These are phyloP conservation scores for Albizia julibrissin DNA, from an alignment of 306 rosid species.

Conservation along the genomic window DNA sequence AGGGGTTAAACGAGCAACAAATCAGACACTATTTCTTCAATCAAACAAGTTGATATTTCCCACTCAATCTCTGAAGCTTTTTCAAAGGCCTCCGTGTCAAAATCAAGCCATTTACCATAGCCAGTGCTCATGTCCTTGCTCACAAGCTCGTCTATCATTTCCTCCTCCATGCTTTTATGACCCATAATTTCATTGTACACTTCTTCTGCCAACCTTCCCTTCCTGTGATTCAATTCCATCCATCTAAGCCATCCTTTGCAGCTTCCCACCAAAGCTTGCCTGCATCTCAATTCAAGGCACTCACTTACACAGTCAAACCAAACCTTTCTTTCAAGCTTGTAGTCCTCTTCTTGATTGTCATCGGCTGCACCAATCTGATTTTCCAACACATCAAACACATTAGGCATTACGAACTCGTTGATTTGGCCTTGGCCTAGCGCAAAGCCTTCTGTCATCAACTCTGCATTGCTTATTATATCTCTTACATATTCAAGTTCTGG, in stretches of 20 bases:
- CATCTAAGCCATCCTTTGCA: constrained; percentile 54
- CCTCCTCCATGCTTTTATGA: constrained; percentile 63
- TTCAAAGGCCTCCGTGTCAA: constrained; percentile 62
- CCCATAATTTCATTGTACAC: constrained; percentile 56
- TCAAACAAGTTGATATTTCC: constrained; percentile 50
- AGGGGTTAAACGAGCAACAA: constrained; percentile 40
- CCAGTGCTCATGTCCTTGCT: constrained; percentile 76
- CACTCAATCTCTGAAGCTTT: constrained; percentile 64
- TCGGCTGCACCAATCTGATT: constrained; percentile 34
- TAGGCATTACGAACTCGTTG: constrained; percentile 50
- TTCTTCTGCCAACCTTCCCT: constrained; percentile 60
- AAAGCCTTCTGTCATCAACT: constrained; percentile 60
- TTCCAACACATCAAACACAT: constrained; percentile 61
- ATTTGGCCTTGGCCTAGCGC: constrained; percentile 53
- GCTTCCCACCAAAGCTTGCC: constrained; percentile 50
- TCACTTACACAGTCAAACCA: constrained; percentile 65
- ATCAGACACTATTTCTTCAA: constrained; percentile 71
- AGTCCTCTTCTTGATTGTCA: constrained; percentile 41
- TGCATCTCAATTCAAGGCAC: constrained; percentile 51
- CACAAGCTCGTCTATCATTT: constrained; percentile 76
- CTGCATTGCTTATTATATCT: constrained; percentile 54
- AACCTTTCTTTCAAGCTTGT: constrained; percentile 49
- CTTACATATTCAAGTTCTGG: constrained; percentile 69
- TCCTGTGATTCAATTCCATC: constrained; percentile 44
- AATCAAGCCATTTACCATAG: constrained; percentile 77